Evolutionary conservation across 805 yeast genomes (phyloP).

Genomic region (Teunomyces funiuensis): DNA sequence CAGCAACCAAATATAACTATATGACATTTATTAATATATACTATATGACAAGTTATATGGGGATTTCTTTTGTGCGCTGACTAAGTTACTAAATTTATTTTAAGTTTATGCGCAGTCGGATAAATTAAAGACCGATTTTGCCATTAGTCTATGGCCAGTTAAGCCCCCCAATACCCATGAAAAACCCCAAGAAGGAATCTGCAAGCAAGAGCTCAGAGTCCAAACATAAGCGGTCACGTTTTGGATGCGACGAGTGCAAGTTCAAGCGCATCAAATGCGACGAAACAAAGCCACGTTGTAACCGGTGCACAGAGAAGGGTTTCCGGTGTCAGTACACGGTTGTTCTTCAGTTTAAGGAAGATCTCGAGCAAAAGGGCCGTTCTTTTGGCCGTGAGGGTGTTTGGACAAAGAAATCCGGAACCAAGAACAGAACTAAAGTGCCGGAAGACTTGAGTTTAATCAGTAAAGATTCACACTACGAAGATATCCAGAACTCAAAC

Average conservation of each 20-base stretch:
- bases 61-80: too few species aligned
- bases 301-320: conserved; percentile 17
- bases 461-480: conserved; percentile 15
- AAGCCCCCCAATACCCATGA: neutral
- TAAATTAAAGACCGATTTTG: too few species aligned
- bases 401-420: conserved; percentile 17
- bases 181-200: neutral
- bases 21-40: too few species aligned
- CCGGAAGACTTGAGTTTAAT: conserved; percentile 13
- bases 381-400: conserved; percentile 30
- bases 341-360: conserved; percentile 25
- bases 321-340: conserved; percentile 20
- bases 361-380: conserved; percentile 23
- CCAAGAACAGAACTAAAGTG: neutral
- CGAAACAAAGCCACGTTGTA: conserved; percentile 25
- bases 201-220: neutral
- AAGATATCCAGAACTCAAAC: conserved; percentile 12
- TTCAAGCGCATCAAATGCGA: conserved; percentile 25
- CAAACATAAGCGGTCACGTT: conserved; percentile 17
- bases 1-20: too few species aligned
- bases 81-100: too few species aligned
- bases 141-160: too few species aligned
- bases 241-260: conserved; percentile 26
- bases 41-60: too few species aligned
- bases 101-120: too few species aligned